Percentiles rank a stretch among this genome's conserved stretches.
These are phyloP conservation scores for Penstemon davidsonii DNA, from an alignment of 257 asterid genomes.

Conservation along the genomic window DNA sequence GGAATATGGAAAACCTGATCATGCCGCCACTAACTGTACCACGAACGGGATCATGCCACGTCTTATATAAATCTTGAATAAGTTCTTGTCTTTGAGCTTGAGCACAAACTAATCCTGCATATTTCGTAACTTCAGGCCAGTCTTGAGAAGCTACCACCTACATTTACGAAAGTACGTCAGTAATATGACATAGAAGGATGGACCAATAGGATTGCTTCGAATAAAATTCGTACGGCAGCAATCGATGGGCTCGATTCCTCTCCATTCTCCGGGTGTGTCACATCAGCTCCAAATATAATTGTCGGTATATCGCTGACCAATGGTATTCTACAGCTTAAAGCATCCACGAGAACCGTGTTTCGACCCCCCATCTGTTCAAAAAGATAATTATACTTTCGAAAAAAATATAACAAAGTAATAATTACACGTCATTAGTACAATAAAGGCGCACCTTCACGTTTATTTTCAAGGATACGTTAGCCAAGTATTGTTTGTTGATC, in stretches of 20 bases:
- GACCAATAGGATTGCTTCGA: background rate
- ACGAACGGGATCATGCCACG: conserved; percentile 95
- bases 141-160: conserved; percentile 99
- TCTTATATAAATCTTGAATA: conserved; percentile 92
- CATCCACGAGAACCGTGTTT: conserved; percentile 83
- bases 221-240: conserved; percentile 72
- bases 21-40: conserved; percentile 98
- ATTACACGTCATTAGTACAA: background rate
- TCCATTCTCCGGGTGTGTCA: conserved; percentile 98
- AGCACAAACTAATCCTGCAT: conserved; percentile 95
- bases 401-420: background rate
- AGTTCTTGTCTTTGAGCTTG: conserved; percentile 99
- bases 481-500: conserved; percentile 95
- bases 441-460: conserved; percentile 71
- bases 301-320: conserved; percentile 97
- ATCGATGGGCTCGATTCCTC: conserved; percentile 98
- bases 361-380: conserved; percentile 93
- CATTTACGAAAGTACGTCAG: conserved; percentile 23
- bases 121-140: conserved; percentile 99
- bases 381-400: background rate
- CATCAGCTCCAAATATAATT: conserved; percentile 97
- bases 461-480: conserved; percentile 94
- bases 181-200: conserved; percentile 1
- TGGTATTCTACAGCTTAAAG: conserved; percentile 91
- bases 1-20: conserved; percentile 58